phyloP scores from a whole-genome alignment of 345 rosid genomes.

The Excoecaria cochinchinensis region DNA sequence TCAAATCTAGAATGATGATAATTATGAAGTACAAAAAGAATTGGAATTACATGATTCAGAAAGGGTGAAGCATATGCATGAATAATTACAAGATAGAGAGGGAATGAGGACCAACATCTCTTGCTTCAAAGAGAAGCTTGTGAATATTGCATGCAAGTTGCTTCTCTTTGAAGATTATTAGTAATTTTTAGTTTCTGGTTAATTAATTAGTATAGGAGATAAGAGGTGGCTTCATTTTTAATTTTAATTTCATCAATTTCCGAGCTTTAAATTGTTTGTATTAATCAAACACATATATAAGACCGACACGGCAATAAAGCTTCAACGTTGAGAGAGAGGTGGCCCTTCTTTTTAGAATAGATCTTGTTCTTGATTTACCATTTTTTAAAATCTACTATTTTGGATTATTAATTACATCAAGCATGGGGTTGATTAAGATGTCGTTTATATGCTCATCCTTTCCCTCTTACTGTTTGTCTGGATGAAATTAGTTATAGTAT shows the following conservation, averaged over 20 bases:
- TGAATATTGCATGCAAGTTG: background rate
- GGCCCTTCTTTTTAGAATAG: conserved; percentile 47
- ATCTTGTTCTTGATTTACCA: conserved; percentile 25
- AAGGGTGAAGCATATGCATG: background rate
- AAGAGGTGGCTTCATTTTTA: conserved; percentile 2
- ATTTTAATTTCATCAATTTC: conserved; percentile 27
- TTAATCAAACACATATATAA: background rate
- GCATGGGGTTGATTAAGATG: background rate
- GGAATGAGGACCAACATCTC: conserved; percentile 43
- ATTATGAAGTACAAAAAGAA: background rate
- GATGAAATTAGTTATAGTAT: too few relatives aligned
- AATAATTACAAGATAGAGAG: background rate
- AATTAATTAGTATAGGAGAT: background rate
- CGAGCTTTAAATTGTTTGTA: conserved; percentile 32
- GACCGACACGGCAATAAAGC: conserved; percentile 35
- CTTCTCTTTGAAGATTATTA: conserved; percentile 16
- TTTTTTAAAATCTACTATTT: conserved; percentile 1
- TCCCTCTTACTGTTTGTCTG: too few relatives aligned
- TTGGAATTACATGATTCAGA: background rate
- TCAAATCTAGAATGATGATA: background rate
- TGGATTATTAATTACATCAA: conserved; percentile 15
- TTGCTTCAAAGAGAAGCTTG: conserved; percentile 47
- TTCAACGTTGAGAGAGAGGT: conserved; percentile 21
- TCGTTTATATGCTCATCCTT: too few relatives aligned
- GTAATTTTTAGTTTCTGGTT: background rate